Percentiles rank a stretch among this genome's conserved stretches.
These are phyloP conservation scores for Fusarium zealandicum DNA, from an alignment of 2,329 filamentous ascomycete genomes.

Conservation along the genomic window DNA sequence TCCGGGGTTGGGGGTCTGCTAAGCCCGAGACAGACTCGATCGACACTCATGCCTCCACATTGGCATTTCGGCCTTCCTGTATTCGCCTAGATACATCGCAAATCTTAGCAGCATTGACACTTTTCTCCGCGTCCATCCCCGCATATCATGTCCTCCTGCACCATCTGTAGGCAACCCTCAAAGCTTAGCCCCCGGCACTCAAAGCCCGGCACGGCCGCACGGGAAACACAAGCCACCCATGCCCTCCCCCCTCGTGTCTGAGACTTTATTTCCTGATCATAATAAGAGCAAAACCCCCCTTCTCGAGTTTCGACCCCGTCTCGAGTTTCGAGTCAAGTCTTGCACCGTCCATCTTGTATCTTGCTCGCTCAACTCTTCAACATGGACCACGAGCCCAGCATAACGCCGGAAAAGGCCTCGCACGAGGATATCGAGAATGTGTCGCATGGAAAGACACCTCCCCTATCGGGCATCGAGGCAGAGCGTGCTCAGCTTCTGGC, in stretches of 20 bases:
- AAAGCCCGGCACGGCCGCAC: not conserved
- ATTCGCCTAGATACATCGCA: constrained; percentile 27
- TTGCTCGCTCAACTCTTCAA: not conserved
- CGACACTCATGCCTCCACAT: constrained; percentile 20
- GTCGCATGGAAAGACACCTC: not conserved
- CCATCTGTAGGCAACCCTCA: too few species aligned
- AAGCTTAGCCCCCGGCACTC: not conserved
- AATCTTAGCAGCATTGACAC: constrained; percentile 12
- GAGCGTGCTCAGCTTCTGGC: constrained; percentile 43
- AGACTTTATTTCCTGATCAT: not conserved
- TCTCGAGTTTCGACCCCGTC: not conserved
- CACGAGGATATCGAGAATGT: constrained; percentile 28
- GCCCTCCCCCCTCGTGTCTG: not conserved
- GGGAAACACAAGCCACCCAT: constrained; percentile 19
- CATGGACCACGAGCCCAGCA: constrained; percentile 30
- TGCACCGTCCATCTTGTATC: not conserved
- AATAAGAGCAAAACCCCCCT: not conserved
- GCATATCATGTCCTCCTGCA: constrained; percentile 9
- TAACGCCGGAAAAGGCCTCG: constrained; percentile 27
- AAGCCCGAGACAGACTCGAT: constrained; percentile 16
- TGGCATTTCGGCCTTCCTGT: constrained; percentile 23
- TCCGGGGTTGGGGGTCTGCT: constrained; percentile 24
- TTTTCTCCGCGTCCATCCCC: constrained; percentile 12
- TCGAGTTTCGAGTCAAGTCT: not conserved
- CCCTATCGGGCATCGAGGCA: constrained; percentile 27